phyloP scores from a whole-genome alignment of 139 green algal genomes.

The Chlamydomonas sphaeroides region DNA sequence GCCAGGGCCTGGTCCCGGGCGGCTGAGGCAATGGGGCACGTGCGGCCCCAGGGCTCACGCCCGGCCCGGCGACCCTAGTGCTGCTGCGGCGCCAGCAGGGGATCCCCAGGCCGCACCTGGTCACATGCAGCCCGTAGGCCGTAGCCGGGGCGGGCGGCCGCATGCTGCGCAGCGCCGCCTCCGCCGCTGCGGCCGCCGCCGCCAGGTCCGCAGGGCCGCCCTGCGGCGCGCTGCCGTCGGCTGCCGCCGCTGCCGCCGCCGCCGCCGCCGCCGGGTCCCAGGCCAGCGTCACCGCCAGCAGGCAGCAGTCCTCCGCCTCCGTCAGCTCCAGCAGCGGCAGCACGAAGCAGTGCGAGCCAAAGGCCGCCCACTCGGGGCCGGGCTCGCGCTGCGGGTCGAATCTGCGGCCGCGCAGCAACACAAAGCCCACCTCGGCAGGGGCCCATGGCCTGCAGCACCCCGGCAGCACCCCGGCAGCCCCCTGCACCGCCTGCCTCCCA shows the following conservation, averaged over 20 bases:
- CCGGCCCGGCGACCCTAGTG: too few species aligned
- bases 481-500: too few species aligned
- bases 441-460: too few species aligned
- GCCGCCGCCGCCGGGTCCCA: conserved; percentile 65
- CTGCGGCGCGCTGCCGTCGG: not conserved
- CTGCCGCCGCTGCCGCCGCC: not conserved
- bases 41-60: too few species aligned
- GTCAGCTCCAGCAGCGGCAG: conserved; percentile 82
- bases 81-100: too few species aligned
- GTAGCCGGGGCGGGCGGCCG: conserved; percentile 35
- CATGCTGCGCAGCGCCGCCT: conserved; percentile 44
- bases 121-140: conserved; percentile 42
- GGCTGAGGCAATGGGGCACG: too few species aligned
- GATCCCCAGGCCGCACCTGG: conserved; percentile 7
- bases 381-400: conserved; percentile 51
- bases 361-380: conserved; percentile 53
- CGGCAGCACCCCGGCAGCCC: too few species aligned
- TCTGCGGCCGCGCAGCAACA: too few species aligned
- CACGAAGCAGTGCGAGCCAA: conserved; percentile 85
- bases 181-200: conserved; percentile 44
- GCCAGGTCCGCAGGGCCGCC: conserved; percentile 22
- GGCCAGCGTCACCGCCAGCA: conserved; percentile 78
- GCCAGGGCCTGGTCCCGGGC: too few species aligned
- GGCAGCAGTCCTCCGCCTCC: conserved; percentile 56
- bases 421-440: too few species aligned